Evolutionary conservation across 495 filamentous ascomycete genomes (phyloP).

Genomic region (Aspergillus bridgeri): DNA sequence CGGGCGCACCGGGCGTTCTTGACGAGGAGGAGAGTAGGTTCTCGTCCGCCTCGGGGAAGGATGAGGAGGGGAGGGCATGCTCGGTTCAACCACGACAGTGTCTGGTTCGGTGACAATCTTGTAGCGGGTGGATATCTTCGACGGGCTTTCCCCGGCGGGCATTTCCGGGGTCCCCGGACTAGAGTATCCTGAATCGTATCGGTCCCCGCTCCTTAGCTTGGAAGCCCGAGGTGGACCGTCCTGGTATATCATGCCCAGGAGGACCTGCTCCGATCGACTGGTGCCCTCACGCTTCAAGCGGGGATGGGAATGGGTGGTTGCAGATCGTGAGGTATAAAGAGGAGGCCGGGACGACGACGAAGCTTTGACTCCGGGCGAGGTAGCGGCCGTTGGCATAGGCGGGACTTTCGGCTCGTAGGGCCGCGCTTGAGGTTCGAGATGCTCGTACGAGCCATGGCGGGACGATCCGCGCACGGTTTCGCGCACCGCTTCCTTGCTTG

Average conservation of each 20-base stretch:
- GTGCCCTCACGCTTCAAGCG: conserved; percentile 27
- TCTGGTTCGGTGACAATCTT: conserved; percentile 27
- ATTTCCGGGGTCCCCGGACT: conserved; percentile 43
- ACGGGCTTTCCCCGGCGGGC: conserved; percentile 21
- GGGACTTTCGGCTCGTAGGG: conserved; percentile 22
- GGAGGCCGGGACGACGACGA: conserved; percentile 25
- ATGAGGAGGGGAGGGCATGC: conserved; percentile 18
- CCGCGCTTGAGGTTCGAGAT: conserved; percentile 27
- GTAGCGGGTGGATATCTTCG: conserved; percentile 36
- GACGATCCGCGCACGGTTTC: conserved; percentile 28
- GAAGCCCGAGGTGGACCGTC: conserved; percentile 29
- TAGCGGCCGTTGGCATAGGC: conserved; percentile 31
- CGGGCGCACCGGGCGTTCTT: conserved; percentile 9
- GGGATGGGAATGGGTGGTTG: conserved; percentile 27
- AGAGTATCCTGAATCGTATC: conserved; percentile 46
- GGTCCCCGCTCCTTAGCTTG: conserved; percentile 29
- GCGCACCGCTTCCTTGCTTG: conserved; percentile 21
- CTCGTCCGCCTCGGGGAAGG: conserved; percentile 18
- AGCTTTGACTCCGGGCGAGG: conserved; percentile 22
- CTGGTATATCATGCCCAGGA: conserved; percentile 24
- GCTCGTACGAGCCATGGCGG: conserved; percentile 34
- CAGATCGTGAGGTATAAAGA: conserved; percentile 29
- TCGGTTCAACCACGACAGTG: conserved; percentile 33
- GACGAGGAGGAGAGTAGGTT: conserved; percentile 19
- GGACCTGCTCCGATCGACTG: conserved; percentile 19